Conservation (phyloP, 768 basidiomycete genomes). For the Leucogyrophana mollusca region DNA sequence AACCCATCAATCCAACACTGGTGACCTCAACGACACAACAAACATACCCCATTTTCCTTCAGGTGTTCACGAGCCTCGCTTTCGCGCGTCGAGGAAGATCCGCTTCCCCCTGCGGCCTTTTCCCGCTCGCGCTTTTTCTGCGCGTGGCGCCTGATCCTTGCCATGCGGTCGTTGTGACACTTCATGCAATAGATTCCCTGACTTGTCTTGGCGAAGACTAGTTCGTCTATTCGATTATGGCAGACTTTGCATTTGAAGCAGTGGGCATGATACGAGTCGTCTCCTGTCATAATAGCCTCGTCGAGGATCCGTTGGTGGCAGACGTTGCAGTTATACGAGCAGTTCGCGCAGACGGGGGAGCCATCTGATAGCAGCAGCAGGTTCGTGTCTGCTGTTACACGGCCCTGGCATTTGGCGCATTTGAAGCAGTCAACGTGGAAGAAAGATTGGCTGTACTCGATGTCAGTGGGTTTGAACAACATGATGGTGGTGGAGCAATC, state of each 20-base stretch:
- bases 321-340: conserved; percentile 94
- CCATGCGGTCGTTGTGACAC: conserved; percentile 97
- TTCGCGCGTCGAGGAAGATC: conserved; percentile 24
- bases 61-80: conserved; percentile 24
- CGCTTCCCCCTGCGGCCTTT: conserved; percentile 30
- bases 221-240: conserved; percentile 91
- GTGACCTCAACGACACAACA: background rate
- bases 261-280: conserved; percentile 97
- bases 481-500: background rate
- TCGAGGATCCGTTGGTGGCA: conserved; percentile 94
- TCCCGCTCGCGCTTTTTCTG: conserved; percentile 76
- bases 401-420: conserved; percentile 91
- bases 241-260: conserved; percentile 99
- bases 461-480: conserved; percentile 8
- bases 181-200: conserved; percentile 99
- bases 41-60: conserved; percentile 44
- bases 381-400: conserved; percentile 96
- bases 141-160: conserved; percentile 84
- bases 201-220: conserved; percentile 97
- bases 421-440: conserved; percentile 96
- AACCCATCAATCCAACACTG: background rate
- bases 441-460: conserved; percentile 71
- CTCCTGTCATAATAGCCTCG: conserved; percentile 99
- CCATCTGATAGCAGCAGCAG: conserved; percentile 96
- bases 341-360: conserved; percentile 92